Evolutionary conservation across 495 filamentous ascomycete genomes (phyloP), one percentile per base, ranked within the genome.

Genomic region (Staphylotrichum longicolle): DNA sequence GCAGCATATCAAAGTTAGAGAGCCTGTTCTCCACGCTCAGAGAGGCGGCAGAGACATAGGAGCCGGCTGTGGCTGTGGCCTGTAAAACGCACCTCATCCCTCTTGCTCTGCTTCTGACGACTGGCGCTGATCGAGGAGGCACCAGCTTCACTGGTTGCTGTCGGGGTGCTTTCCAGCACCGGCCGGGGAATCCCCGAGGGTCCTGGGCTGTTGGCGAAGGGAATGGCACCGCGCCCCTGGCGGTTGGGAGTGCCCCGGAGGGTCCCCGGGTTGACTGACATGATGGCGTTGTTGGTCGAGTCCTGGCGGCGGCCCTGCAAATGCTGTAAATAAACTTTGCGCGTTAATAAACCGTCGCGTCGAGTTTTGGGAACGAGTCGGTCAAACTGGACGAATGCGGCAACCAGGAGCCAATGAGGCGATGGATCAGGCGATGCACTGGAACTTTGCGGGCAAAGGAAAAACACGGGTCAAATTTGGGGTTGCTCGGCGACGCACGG

Each of bases 31-130:
- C 20, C 20, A 27, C 20, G 20, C 20, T 27, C 20, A 27, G 20
- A 27, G 20, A 27, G 20, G 20, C 20, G 20, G 20, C 20, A 27
- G 0, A 27, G 20, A 1, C 20, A 27, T 27, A 27, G 1, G 20
- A 27, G 20, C 20, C 20, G 20, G 20, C 20, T 27, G 20, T 27
- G 20, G 20, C 20, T 27, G 20, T 27, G 20, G 20, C 20, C 20
- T 27, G 20, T 27, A 27, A 20, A 61, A 75, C 86, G 70, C 80
- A 98, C 94, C 89, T 99, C 94, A 90, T 99, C 94, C 74, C 91
- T 86, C 78, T 96, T 98, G 63, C 87, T 88, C 81, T 97, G 93
- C 77, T 95, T 97, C 77, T 91, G 88, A 71, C 94, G 83, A 73
- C 86, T 97, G 70, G 88, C 89, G 82, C 84, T 96, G 77, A 90